phyloP scores from a whole-genome alignment of 345 rosid species.

The Mercurialis annua region DNA sequence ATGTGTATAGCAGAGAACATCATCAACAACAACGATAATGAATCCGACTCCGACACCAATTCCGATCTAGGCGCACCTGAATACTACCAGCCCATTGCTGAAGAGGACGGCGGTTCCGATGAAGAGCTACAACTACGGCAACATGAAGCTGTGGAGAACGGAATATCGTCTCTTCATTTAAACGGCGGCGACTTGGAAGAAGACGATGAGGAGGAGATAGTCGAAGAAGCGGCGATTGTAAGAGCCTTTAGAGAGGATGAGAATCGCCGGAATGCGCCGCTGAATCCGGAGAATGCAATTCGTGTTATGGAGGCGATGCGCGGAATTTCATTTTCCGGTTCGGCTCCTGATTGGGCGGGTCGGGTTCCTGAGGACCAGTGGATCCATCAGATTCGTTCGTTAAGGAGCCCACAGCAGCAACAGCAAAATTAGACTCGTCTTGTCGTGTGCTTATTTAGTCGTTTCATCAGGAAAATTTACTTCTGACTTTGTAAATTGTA shows the following conservation, averaged over 20 bases:
- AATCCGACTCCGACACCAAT: conserved; percentile 67
- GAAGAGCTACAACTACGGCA: conserved; percentile 26
- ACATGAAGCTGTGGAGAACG: conserved; percentile 31
- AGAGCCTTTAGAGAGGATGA: conserved; percentile 77
- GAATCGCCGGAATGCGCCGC: conserved; percentile 63
- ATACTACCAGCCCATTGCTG: conserved; percentile 74
- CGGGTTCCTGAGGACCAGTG: conserved; percentile 67
- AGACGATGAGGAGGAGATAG: conserved; percentile 36
- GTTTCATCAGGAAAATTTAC: too few relatives aligned
- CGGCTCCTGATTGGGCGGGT: conserved; percentile 73
- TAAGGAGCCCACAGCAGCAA: conserved; percentile 25
- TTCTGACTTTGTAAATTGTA: too few relatives aligned
- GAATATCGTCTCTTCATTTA: conserved; percentile 51
- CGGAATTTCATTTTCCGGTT: conserved; percentile 60
- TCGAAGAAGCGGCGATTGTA: conserved; percentile 37
- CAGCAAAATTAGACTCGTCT: too few relatives aligned
- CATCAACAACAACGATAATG: conserved; percentile 33
- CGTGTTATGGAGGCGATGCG: conserved; percentile 89
- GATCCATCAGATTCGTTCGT: conserved; percentile 59
- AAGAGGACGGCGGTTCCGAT: conserved; percentile 24
- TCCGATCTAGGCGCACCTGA: conserved; percentile 44
- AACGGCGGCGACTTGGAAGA: conserved; percentile 36
- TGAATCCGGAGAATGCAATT: conserved; percentile 51
- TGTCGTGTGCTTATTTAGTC: too few relatives aligned
- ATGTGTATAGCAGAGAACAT: conserved; percentile 39